Conservation (phyloP, 2,329 filamentous ascomycete species). For the Penicillium paneum region DNA sequence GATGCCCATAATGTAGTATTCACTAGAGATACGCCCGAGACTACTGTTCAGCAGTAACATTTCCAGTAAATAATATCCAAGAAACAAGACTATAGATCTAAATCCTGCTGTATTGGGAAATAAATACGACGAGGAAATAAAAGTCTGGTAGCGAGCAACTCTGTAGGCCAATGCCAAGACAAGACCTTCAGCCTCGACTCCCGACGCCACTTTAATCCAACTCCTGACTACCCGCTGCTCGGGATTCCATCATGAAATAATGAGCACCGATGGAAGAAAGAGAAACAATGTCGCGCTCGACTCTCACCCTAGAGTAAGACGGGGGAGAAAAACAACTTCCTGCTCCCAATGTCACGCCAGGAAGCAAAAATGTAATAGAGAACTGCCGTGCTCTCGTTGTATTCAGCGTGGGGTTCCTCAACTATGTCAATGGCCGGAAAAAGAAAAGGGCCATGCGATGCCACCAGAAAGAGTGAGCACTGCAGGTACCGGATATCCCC, state of each 20-base stretch:
- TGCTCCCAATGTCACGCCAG: constrained; percentile 15
- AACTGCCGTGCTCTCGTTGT: constrained; percentile 11
- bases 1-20: no score
- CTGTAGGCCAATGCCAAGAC: background rate
- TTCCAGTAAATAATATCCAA: no score
- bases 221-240: background rate
- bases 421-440: constrained; percentile 12
- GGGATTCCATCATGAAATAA: background rate
- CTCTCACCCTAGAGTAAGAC: background rate
- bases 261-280: background rate
- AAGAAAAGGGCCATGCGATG: background rate
- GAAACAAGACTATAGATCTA: background rate
- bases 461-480: background rate
- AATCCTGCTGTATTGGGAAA: background rate
- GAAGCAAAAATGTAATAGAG: constrained; percentile 15
- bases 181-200: background rate
- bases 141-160: background rate
- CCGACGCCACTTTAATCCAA: background rate
- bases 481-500: constrained; percentile 1
- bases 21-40: no score
- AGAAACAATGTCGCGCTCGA: background rate
- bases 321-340: constrained; percentile 14
- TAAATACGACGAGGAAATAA: background rate
- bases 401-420: constrained; percentile 11
- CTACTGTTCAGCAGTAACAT: no score